These are phyloP conservation scores for Colletotrichum gloeosporioides DNA, from an alignment of 2,329 filamentous ascomycete genomes.

Conservation along the genomic window DNA sequence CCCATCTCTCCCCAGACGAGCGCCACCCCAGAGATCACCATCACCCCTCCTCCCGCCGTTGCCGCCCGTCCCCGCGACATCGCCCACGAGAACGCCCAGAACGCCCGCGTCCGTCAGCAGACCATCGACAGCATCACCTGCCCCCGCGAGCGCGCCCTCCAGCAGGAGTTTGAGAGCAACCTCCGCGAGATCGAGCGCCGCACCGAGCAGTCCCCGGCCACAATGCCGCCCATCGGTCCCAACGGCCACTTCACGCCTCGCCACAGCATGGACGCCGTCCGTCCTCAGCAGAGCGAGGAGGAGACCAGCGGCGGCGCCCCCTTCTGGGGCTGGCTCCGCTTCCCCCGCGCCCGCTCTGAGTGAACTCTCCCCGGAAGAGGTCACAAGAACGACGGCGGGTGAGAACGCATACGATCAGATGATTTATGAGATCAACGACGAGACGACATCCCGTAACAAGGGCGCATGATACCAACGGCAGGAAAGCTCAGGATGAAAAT, in stretches of 20 bases:
- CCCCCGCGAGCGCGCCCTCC: background rate
- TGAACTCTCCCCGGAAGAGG: background rate
- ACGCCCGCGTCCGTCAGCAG: background rate
- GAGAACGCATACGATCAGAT: background rate
- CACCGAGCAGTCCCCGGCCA: background rate
- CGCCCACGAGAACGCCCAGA: background rate
- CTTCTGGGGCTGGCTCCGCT: background rate
- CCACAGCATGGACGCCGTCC: background rate
- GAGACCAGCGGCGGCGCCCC: background rate
- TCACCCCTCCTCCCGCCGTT: background rate
- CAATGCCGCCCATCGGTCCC: background rate
- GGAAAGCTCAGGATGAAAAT: background rate
- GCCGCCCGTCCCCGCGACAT: background rate
- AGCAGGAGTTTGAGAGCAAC: background rate
- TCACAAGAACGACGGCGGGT: background rate
- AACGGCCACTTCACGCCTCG: background rate
- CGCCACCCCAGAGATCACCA: background rate
- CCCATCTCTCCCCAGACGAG: background rate
- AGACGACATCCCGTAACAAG: background rate
- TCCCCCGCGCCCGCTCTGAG: background rate
- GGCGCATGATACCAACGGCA: background rate
- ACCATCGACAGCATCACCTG: background rate
- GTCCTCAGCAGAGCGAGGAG: background rate
- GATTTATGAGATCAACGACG: background rate
- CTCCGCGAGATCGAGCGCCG: background rate